Base-by-base conservation (phyloP, 208 protist species). In the Leishmania braziliensis region DNA sequence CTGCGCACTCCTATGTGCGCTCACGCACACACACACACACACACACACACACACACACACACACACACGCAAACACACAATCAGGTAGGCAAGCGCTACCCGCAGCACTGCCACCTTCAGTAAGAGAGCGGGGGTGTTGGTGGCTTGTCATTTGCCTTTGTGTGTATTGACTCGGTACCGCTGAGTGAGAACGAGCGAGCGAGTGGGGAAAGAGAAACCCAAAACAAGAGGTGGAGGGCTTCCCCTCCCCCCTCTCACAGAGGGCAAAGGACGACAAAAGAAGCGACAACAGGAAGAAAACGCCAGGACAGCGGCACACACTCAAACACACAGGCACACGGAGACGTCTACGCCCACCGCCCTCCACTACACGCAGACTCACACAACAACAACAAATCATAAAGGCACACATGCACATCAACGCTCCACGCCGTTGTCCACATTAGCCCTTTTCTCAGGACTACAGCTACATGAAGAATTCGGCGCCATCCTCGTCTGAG, bases 401-500 rank as follows among this genome's bases (percentile, higher is more conserved):
- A 70, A 16, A 14, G 12, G 26, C 29, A 18, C 46, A 78, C 56
- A 53, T 14, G 29, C 33, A 76, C 16, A 63, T 39, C 10, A 26
- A 63, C 53, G 53, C 26, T 43, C 20, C 46, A 23, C 33, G 72
- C 53, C 3, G 29, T 14, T 36, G 5, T 46, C 2, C 3, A 48
- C 23, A 36, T 20, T 26, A 2, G 10, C 8, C 26, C 50, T 63
- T 43, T 36, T 26, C 8, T 5, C 18, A 36, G 16, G n/a, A 8
- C 72, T 18, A 5, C 18, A 26, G 0, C 54, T 66, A 77, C 74
- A 66, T 77, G 46, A 93, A 91, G 48, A 94, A 91, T 80, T 94
- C 88, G 5, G 82, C 80, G 16, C 86, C 86, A 58, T 91, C 88
- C 51, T 87, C 83, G 54, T 91, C 88, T 4, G 78, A 81, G 62